phyloP scores from a whole-genome alignment of 83 land plant genomes.

The Diphasiastrum complanatum region DNA sequence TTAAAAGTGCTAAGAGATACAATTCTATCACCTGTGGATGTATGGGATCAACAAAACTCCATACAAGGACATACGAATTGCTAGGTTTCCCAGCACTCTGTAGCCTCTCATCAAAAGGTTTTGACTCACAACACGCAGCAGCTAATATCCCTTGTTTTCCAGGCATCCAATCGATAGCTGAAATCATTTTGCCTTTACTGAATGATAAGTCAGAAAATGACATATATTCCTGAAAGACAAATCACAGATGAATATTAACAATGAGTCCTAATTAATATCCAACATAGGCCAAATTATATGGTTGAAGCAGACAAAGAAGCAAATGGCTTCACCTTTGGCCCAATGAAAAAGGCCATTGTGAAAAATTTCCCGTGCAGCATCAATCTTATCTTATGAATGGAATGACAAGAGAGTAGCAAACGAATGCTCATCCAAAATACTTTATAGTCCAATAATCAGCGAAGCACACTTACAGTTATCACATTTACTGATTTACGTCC shows the following conservation, averaged over 20 bases:
- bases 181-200: conserved; percentile 37
- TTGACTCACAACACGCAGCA: conserved; percentile 28
- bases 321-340: no score
- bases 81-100: conserved; percentile 30
- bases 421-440: not conserved
- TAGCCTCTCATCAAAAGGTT: conserved; percentile 35
- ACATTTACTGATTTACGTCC: conserved; percentile 25
- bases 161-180: conserved; percentile 45
- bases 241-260: not conserved
- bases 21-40: conserved; percentile 30
- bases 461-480: conserved; percentile 14
- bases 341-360: no score
- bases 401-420: no score
- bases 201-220: conserved; percentile 30
- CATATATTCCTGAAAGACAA: conserved; percentile 26
- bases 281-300: not conserved
- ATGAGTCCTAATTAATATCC: not conserved
- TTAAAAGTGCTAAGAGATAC: no score
- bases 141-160: conserved; percentile 33
- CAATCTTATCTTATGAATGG: no score
- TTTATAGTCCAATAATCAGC: not conserved
- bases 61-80: conserved; percentile 30
- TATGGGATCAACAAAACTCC: conserved; percentile 37
- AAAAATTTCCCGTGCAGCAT: no score
- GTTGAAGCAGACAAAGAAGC: no score